Conservation (phyloP, 495 filamentous ascomycete species). For the Mytilinidion resinicola region DNA sequence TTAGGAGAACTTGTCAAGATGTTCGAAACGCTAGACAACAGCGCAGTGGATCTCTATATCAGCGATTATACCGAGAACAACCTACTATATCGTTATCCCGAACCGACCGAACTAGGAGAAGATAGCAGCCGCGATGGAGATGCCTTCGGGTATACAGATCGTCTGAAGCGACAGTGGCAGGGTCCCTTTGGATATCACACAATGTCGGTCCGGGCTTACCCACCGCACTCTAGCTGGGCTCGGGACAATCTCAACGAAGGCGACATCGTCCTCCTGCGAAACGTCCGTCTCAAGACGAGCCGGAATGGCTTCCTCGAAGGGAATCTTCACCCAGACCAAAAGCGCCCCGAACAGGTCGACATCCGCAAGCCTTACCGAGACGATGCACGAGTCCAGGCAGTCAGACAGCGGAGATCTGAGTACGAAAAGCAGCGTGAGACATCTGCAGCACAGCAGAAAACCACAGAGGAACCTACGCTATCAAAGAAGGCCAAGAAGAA, state of each 20-base stretch:
- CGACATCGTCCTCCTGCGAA: constrained; percentile 58
- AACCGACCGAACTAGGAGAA: constrained; percentile 14
- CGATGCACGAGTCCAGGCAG: background rate
- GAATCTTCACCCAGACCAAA: constrained; percentile 56
- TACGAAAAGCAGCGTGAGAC: constrained; percentile 18
- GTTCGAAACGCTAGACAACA: constrained; percentile 31
- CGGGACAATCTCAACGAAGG: constrained; percentile 50
- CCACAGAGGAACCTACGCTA: constrained; percentile 33
- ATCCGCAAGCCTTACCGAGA: constrained; percentile 40
- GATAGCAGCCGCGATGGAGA: constrained; percentile 42
- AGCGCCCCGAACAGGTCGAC: constrained; percentile 46
- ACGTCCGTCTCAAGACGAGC: constrained; percentile 62
- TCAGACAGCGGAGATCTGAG: constrained; percentile 8
- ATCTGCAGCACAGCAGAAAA: constrained; percentile 37
- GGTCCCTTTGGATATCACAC: constrained; percentile 73
- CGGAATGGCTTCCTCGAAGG: constrained; percentile 60
- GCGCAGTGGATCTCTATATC: constrained; percentile 58
- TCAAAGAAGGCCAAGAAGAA: constrained; percentile 36
- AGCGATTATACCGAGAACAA: constrained; percentile 79
- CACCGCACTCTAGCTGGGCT: constrained; percentile 57
- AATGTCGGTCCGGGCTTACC: constrained; percentile 66
- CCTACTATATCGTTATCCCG: constrained; percentile 50
- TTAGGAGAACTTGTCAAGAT: constrained; percentile 66
- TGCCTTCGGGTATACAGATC: constrained; percentile 40
- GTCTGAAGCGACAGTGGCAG: constrained; percentile 51